Conservation (phyloP, 768 basidiomycete species). For the Trichaptum fuscoviolaceum region DNA sequence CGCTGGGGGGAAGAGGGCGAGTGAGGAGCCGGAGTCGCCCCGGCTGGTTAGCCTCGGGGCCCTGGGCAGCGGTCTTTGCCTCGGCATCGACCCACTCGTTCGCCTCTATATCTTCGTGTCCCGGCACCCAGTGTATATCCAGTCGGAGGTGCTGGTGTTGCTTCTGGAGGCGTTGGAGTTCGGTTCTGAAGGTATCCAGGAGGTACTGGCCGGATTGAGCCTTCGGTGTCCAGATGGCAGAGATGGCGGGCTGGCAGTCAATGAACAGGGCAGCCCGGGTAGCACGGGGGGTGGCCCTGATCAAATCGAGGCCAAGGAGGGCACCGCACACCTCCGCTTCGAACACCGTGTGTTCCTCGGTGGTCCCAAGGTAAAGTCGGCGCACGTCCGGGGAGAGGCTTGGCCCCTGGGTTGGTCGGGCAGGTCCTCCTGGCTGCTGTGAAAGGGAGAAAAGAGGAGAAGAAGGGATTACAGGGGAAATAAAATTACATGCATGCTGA, state of each 20-base stretch:
- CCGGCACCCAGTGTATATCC: constrained; percentile 12
- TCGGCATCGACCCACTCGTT: constrained; percentile 11
- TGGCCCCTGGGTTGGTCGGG: neutral
- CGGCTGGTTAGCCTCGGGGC: neutral
- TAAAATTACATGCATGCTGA: neutral
- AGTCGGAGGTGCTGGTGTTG: neutral
- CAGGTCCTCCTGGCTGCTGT: neutral
- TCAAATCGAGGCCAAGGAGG: constrained; percentile 6
- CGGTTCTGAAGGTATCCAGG: constrained; percentile 3
- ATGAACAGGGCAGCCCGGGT: neutral
- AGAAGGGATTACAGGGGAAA: neutral
- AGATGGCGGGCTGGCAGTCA: constrained; percentile 11
- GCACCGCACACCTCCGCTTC: constrained; percentile 13
- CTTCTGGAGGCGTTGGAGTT: neutral
- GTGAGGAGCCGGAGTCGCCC: neutral
- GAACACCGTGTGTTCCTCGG: constrained; percentile 12
- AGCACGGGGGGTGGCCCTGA: neutral
- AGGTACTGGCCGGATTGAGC: constrained; percentile 8
- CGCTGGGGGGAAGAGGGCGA: constrained; percentile 10
- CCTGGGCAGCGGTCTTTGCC: constrained; percentile 9
- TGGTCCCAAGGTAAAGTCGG: constrained; percentile 4
- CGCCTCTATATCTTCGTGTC: constrained; percentile 11
- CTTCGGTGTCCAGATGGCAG: neutral
- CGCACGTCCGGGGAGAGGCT: neutral
- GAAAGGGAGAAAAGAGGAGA: neutral